Base-by-base conservation (phyloP, 495 filamentous ascomycete species). In the Neurospora africana region DNA sequence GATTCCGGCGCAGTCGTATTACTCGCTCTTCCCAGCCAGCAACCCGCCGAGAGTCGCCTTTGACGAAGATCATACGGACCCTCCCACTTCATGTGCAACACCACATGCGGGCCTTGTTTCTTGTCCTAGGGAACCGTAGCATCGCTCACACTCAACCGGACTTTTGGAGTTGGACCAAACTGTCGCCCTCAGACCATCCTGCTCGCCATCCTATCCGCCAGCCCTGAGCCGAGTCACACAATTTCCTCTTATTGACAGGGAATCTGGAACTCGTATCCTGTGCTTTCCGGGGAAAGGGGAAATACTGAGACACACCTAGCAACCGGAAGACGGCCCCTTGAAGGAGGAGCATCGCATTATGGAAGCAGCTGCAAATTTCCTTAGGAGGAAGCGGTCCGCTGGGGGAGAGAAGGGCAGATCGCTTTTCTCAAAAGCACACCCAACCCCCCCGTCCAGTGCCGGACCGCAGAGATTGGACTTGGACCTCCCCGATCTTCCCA, bases 371-470 rank as follows among this genome's bases (percentile, higher is more conserved):
- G 53, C 53, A 61, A 61, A 61, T 33, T 61, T 61, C 53, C 33
- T 61, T 27, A 61, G 53, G 53, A 61, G 53, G 27, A 61, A 61
- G 27, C 53, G 53, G 53, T 61, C 53, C 5, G 53, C 53, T 1
- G 53, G 53, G 15, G 53, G 53, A 4, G 53, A 76, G 71, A 73
- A 75, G 2, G 77, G 78, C 58, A 68, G 76, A 70, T 81, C 79
- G 70, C 79, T 79, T 36, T 81, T 78, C 74, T 81, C 79, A 38
- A 81, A 81, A 74, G 79, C 79, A 1, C 76, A 80, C 39, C 79
- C 78, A 33, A 74, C 75, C 23, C 78, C 78, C 76, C 75, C 79
- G 72, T 72, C 76, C 2, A 61, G 13, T 61, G 15, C 53, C 23
- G 53, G 53, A 17, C 53, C 9, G 13, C 53, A 38, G 27, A 72